phyloP scores from a whole-genome alignment of 2,329 filamentous ascomycete species.

The Zasmidium citrigriseum region DNA sequence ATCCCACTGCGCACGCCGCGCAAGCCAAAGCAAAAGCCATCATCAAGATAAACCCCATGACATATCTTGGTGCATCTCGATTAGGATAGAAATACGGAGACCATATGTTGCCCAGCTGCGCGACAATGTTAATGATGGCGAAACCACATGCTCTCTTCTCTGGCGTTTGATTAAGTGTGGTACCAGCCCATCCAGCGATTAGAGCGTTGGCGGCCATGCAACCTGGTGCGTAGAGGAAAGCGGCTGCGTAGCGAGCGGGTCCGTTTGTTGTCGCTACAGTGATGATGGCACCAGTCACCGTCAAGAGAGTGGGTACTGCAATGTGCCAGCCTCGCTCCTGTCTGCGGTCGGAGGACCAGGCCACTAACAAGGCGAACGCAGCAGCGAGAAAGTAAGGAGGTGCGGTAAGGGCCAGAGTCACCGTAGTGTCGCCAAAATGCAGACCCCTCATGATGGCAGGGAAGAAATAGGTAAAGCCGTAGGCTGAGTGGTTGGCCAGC shows the following conservation, averaged over 20 bases:
- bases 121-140: conserved; percentile 40
- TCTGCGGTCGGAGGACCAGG: conserved; percentile 29
- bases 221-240: conserved; percentile 38
- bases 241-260: conserved; percentile 28
- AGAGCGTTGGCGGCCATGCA: conserved; percentile 39
- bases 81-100: not conserved
- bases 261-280: not conserved
- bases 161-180: conserved; percentile 43
- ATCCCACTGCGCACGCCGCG: not conserved
- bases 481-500: conserved; percentile 20
- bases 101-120: conserved; percentile 37
- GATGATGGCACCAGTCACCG: conserved; percentile 46
- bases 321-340: conserved; percentile 49
- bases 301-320: conserved; percentile 52
- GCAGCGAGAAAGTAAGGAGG: conserved; percentile 62
- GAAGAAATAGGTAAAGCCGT: conserved; percentile 38
- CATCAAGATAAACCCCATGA: not conserved
- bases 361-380: conserved; percentile 11
- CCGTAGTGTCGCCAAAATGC: not conserved
- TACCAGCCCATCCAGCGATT: conserved; percentile 46
- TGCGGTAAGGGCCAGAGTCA: conserved; percentile 48
- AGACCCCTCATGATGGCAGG: not conserved
- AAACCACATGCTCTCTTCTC: conserved; percentile 51
- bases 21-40: not conserved
- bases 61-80: not conserved